Conservation (phyloP, 106 monocot species). For the Narthecium ossifragum region DNA sequence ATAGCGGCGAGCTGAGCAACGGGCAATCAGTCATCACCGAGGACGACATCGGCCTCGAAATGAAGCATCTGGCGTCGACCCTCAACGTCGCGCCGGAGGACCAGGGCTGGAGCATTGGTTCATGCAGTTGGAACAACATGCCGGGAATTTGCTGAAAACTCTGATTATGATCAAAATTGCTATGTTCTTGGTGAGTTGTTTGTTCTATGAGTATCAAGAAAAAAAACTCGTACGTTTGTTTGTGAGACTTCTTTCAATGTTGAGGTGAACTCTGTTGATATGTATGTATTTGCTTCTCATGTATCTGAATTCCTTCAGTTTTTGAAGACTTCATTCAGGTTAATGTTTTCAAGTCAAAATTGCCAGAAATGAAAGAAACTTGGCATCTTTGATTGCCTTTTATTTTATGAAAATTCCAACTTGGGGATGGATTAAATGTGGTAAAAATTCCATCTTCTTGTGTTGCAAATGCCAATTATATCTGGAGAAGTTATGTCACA, state of each 20-base stretch:
- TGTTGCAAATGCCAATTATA: too few relatives aligned
- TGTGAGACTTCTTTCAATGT: too few relatives aligned
- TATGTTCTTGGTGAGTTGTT: neutral
- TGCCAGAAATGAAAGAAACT: too few relatives aligned
- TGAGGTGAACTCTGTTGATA: neutral
- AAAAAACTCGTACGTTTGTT: neutral
- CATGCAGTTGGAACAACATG: slow-evolving; percentile 30
- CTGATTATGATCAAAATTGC: neutral
- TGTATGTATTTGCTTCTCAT: neutral
- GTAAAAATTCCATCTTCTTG: too few relatives aligned
- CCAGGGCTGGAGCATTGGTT: slow-evolving; percentile 28
- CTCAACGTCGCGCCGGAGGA: slow-evolving; percentile 10
- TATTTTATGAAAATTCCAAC: too few relatives aligned
- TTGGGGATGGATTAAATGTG: neutral
- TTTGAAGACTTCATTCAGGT: neutral
- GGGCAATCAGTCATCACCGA: slow-evolving; percentile 32
- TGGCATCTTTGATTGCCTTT: too few relatives aligned
- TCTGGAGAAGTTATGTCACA: too few relatives aligned
- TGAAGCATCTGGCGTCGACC: slow-evolving; percentile 24
- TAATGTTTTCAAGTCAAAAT: too few relatives aligned
- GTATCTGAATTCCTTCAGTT: neutral
- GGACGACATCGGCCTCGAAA: slow-evolving; percentile 27
- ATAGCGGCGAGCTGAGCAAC: slow-evolving; percentile 25
- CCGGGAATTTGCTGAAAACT: slow-evolving; percentile 14
- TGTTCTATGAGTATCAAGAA: neutral